Evolutionary conservation across 441 rosid genomes (phyloP), one percentile per base, ranked within the genome.

Genomic region (Brassica balearica): DNA sequence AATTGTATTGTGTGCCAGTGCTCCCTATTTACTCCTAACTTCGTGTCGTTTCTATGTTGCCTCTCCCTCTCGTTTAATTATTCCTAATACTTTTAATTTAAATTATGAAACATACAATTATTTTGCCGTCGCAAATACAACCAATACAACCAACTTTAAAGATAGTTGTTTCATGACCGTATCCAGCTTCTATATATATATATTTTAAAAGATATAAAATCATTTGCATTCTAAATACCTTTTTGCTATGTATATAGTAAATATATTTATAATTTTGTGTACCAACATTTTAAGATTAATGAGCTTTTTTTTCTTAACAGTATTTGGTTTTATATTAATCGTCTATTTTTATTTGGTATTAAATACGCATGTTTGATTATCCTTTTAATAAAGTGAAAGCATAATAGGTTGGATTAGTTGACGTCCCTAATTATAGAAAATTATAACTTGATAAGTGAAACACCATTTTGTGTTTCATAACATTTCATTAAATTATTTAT

Each of bases 41-140:
- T 58, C 62, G 62, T 19, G 27, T 58, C 62, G 12, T 58, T 19
- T 58, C 8, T 58, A 19, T 58, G 27, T 58, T 58, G 62, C 6
- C 62, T 56, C 15, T 11, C 15, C 3, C 58, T 51, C 23, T 15
- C 23, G 8, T 17, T 55, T 7, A 55, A 8, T 56, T 19, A 58
- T 58, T 58, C 27, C 5, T 58, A 9, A 58, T 58, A 58, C 25
- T 8, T 58, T 29, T 29, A 29, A 29, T 29, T 29, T 58, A 19
- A 8, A 58, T 3, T 58, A 56, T 19, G 62, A 58, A 20, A 58
- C 62, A 58, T 58, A 58, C 62, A 55, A 55, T 55, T 55, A 55
- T 55, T 55, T 55, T 55, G 60, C 60, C 7, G 60, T 55, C 60
- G 12, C 6, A 20, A 58, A 20, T 53, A 53, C 59, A 53, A 7